Percentiles rank a stretch among this genome's conserved stretches.
These are phyloP conservation scores for Monosporascus cannonballus DNA, from an alignment of 2,329 filamentous ascomycete species.

Conservation along the genomic window DNA sequence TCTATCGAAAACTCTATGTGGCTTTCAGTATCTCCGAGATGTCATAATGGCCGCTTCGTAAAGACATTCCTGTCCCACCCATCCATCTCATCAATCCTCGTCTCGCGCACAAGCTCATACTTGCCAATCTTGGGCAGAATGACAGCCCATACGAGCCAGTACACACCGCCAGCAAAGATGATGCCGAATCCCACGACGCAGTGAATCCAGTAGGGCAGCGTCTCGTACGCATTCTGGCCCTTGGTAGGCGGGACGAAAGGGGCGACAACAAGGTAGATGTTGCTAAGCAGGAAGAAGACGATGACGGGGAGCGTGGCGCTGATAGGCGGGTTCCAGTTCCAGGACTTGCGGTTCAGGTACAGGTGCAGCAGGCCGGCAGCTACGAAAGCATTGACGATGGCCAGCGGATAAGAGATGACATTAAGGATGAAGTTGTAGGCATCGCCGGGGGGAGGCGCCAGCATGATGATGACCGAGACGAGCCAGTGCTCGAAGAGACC, in stretches of 20 bases:
- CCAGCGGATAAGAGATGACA: conserved; percentile 46
- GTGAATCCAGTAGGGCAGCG: conserved; percentile 52
- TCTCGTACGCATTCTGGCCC: conserved; percentile 36
- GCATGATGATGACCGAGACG: conserved; percentile 57
- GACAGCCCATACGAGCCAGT: conserved; percentile 49
- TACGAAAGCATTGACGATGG: conserved; percentile 49
- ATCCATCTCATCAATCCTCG: conserved; percentile 25
- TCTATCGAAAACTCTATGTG: too few relatives aligned
- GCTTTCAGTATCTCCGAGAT: background rate
- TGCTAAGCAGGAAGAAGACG: conserved; percentile 43
- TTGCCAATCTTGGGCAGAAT: conserved; percentile 42
- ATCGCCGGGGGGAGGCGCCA: conserved; percentile 60
- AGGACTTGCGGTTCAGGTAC: conserved; percentile 37
- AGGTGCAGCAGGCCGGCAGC: conserved; percentile 45
- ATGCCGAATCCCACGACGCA: conserved; percentile 49
- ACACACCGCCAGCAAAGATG: conserved; percentile 41
- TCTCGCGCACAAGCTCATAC: conserved; percentile 41
- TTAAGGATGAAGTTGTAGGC: conserved; percentile 64
- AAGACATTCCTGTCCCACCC: background rate
- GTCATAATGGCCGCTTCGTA: background rate
- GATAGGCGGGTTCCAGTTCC: conserved; percentile 49
- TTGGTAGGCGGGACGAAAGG: conserved; percentile 49
- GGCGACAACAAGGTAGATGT: conserved; percentile 45
- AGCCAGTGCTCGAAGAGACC: conserved; percentile 60
- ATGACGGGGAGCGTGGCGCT: conserved; percentile 42